Percentiles rank a stretch among this genome's conserved stretches.
Conservation (phyloP, 176 grass and related monocot species). For the Oryza rufipogon region DNA sequence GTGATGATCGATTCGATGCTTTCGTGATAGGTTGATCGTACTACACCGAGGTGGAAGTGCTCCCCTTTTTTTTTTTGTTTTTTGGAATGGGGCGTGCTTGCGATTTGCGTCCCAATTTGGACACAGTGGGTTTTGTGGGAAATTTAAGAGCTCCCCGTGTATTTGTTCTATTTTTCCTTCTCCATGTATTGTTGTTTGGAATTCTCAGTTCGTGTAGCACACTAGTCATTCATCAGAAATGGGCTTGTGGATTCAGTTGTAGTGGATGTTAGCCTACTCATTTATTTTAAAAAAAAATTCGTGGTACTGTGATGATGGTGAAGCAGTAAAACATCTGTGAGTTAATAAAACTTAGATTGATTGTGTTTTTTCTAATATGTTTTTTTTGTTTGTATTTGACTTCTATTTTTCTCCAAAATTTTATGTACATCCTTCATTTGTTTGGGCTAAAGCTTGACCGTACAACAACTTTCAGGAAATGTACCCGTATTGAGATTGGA, state of each 20-base stretch:
- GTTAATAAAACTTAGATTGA: too few relatives aligned
- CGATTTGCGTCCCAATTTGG: neutral
- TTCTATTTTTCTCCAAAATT: neutral
- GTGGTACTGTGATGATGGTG: too few relatives aligned
- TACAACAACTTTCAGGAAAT: neutral
- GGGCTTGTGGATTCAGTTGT: neutral
- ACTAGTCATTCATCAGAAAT: neutral
- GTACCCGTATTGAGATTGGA: too few relatives aligned
- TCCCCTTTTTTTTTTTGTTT: neutral
- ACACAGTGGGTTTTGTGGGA: neutral
- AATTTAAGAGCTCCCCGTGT: neutral
- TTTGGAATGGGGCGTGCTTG: neutral
- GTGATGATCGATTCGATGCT: neutral
- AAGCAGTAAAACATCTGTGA: too few relatives aligned
- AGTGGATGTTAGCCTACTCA: neutral
- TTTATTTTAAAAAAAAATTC: too few relatives aligned
- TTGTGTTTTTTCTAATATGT: neutral
- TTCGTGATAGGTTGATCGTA: neutral
- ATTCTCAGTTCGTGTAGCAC: neutral
- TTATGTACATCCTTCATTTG: neutral
- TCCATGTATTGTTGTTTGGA: constrained; percentile 10
- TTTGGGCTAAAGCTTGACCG: constrained; percentile 1
- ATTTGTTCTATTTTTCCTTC: constrained; percentile 5
- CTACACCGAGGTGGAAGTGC: neutral
- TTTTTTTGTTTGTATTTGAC: neutral